Base-by-base conservation (phyloP, 345 rosid species). In the Cardiospermum halicacabum region DNA sequence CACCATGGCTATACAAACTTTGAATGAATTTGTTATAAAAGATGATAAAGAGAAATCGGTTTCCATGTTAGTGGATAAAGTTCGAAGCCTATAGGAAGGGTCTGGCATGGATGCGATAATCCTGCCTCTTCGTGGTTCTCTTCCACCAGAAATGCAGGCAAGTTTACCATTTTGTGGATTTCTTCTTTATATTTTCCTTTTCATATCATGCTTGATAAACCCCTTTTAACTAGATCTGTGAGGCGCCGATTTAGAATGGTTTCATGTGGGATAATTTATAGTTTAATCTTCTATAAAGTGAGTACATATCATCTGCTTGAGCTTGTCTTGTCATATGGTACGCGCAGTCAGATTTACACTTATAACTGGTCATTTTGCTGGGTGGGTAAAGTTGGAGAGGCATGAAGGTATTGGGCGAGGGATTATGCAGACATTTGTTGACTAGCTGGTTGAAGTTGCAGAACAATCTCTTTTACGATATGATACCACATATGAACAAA, bases 61-160 rank as follows among this genome's bases (percentile, higher is more conserved):
- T 10, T 65, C 76, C 19, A 91, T 80, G 83, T 77, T 94, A 81
- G 93, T 87, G 80, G 93, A 87, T 53, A 85, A 74, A 77, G 81
- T 94, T 68, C 85, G 24, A 81, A 84, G 86, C 71, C 78, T 94
- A 60, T 89, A 87, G 77, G 93, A 94, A 82, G 99, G 99, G n/a
- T 89, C 97, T 15, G 91, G 99, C 72, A 82, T 91, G 96, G 97
- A 89, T 78, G 99, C 96, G 27, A 60, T 91, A 58, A 66, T 87
- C 70, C 96, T 85, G 74, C 99, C 99, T 16, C 96, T 91, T 72
- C 99, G 91, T 65, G 99, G 99, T 69, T 91, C 97, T 53, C 72
- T 94, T 83, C 99, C 97, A 61, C 97, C 99, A 72, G 97, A 94
- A 73, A 75, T 84, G 85, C 97, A 94, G 91, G 99, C 68, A 74